phyloP scores from a whole-genome alignment of 2,329 filamentous ascomycete species.

The Fusarium citri region DNA sequence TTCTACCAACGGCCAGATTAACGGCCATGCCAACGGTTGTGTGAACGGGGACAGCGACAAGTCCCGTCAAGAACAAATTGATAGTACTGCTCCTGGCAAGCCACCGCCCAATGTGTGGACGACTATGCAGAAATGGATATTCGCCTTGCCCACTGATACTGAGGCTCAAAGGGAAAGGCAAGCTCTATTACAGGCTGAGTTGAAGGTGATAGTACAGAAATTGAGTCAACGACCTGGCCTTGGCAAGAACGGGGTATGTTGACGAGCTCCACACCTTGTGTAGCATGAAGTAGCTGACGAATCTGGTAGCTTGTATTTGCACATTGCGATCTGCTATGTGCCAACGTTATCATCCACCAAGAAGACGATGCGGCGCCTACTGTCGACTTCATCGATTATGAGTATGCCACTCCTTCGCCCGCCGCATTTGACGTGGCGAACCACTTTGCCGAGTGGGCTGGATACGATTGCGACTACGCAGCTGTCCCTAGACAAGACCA shows the following conservation, averaged over 20 bases:
- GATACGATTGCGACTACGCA: slow-evolving; percentile 92
- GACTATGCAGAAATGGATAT: slow-evolving; percentile 95
- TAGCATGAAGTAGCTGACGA: slow-evolving; percentile 28
- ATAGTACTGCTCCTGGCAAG: slow-evolving; percentile 71
- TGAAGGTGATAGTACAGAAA: slow-evolving; percentile 75
- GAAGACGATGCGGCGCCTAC: slow-evolving; percentile 52
- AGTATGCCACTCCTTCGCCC: slow-evolving; percentile 94
- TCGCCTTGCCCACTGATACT: slow-evolving; percentile 81
- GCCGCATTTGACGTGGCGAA: slow-evolving; percentile 97
- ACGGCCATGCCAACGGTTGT: slow-evolving; percentile 47
- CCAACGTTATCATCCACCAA: slow-evolving; percentile 88
- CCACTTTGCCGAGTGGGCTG: slow-evolving; percentile 98
- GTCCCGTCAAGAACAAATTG: slow-evolving; percentile 56
- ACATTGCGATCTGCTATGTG: slow-evolving; percentile 95
- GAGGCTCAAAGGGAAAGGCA: slow-evolving; percentile 76
- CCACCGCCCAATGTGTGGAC: slow-evolving; percentile 92
- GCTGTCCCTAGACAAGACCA: slow-evolving; percentile 82
- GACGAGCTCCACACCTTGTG: not conserved
- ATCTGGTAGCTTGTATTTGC: slow-evolving; percentile 80
- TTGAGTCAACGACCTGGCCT: slow-evolving; percentile 83
- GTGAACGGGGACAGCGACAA: slow-evolving; percentile 45
- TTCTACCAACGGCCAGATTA: slow-evolving; percentile 48
- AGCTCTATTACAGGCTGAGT: slow-evolving; percentile 76
- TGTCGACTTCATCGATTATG: slow-evolving; percentile 93
- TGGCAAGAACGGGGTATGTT: slow-evolving; percentile 77